Conservation (phyloP, 306 rosid genomes). For the Citrullus amarus region DNA sequence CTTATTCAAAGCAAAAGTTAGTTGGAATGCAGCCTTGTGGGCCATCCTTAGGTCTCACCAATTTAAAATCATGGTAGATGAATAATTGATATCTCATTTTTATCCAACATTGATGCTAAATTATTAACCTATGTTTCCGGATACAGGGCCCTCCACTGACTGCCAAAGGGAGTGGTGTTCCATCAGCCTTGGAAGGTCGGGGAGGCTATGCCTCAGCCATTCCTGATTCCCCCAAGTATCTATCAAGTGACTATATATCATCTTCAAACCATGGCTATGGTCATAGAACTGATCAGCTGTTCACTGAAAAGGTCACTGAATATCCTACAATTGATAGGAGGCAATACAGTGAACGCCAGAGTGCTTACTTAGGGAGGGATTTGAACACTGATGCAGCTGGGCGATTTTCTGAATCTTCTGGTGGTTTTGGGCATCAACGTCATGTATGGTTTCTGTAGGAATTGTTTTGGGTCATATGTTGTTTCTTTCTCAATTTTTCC, state of each 20-base stretch:
- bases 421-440: constrained; percentile 62
- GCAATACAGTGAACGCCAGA: constrained; percentile 74
- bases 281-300: constrained; percentile 64
- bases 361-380: constrained; percentile 70
- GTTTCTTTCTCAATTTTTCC: background rate
- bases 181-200: constrained; percentile 69
- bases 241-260: constrained; percentile 62
- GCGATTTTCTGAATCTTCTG: constrained; percentile 62
- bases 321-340: constrained; percentile 75
- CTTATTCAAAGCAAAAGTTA: background rate
- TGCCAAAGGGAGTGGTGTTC: constrained; percentile 45
- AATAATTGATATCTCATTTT: background rate
- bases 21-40: background rate
- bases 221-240: constrained; percentile 71
- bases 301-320: constrained; percentile 72
- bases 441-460: constrained; percentile 37
- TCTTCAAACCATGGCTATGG: constrained; percentile 73
- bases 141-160: constrained; percentile 55
- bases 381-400: constrained; percentile 59
- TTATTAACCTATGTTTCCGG: background rate
- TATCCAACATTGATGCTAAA: background rate
- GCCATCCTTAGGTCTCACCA: background rate
- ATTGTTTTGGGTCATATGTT: background rate
- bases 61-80: background rate
- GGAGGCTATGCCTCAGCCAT: constrained; percentile 57